A percentile compares a stretch with the other conserved stretches of the same genome.
These are phyloP conservation scores for Aspergillus persii DNA, from an alignment of 2,329 filamentous ascomycete genomes.

Conservation along the genomic window DNA sequence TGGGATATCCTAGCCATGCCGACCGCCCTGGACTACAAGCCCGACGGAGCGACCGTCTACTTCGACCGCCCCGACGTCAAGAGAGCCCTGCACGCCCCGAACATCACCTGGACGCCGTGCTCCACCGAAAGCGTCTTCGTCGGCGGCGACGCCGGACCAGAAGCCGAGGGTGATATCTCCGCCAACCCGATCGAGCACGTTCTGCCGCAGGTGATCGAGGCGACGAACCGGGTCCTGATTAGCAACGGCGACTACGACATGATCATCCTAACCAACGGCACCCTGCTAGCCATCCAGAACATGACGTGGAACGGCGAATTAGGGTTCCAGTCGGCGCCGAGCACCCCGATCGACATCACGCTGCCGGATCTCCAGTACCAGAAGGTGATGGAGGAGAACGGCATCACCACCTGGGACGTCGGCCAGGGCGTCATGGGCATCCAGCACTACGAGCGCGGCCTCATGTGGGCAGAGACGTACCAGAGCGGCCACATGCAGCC, in stretches of 20 bases:
- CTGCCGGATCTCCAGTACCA: slow-evolving; percentile 57
- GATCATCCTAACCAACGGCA: slow-evolving; percentile 67
- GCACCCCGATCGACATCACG: slow-evolving; percentile 38
- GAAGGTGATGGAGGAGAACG: slow-evolving; percentile 51
- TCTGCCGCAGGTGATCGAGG: slow-evolving; percentile 40
- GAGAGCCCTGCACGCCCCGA: slow-evolving; percentile 60
- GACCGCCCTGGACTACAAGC: slow-evolving; percentile 52
- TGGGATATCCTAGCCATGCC: slow-evolving; percentile 71
- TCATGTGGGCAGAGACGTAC: slow-evolving; percentile 62
- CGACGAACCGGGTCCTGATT: slow-evolving; percentile 70
- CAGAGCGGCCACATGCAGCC: slow-evolving; percentile 44
- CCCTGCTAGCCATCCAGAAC: slow-evolving; percentile 72
- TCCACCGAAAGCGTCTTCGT: slow-evolving; percentile 45
- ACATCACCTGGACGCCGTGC: slow-evolving; percentile 33
- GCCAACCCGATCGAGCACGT: slow-evolving; percentile 55
- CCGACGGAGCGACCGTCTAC: slow-evolving; percentile 62
- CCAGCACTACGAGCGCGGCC: slow-evolving; percentile 69
- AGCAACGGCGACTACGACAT: slow-evolving; percentile 72
- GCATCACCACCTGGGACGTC: slow-evolving; percentile 63
- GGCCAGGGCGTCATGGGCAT: slow-evolving; percentile 66
- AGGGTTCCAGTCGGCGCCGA: slow-evolving; percentile 69
- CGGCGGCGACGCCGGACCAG: slow-evolving; percentile 37
- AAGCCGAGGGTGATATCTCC: slow-evolving; percentile 40
- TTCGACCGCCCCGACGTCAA: slow-evolving; percentile 72
- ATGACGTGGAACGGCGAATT: slow-evolving; percentile 75